A percentile compares a stretch with the other conserved stretches of the same genome.
Evolutionary conservation across 495 filamentous ascomycete species (phyloP).

Genomic region (Podospora didyma): DNA sequence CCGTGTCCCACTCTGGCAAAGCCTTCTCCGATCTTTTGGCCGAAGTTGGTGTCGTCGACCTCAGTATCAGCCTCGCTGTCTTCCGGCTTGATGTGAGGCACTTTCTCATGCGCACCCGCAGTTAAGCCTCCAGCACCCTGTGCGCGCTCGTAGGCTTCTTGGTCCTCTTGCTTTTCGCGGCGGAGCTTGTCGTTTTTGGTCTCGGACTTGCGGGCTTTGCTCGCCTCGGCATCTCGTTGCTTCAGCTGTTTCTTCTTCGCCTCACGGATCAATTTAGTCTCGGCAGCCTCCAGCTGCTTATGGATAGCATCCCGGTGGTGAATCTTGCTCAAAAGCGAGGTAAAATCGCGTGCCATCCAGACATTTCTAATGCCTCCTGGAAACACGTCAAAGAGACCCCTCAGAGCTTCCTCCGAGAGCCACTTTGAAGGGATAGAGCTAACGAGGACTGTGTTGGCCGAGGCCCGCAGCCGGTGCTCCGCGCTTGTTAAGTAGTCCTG

Average conservation of each 20-base stretch:
- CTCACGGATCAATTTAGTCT: conserved; percentile 75
- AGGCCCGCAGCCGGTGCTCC: conserved; percentile 90
- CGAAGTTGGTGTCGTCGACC: neutral
- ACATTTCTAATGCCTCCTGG: conserved; percentile 94
- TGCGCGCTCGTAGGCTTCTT: conserved; percentile 56
- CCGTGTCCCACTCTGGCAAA: conserved; percentile 34
- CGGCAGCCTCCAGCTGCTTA: conserved; percentile 68
- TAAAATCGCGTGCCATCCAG: conserved; percentile 92
- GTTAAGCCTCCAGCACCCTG: conserved; percentile 66
- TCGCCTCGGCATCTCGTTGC: conserved; percentile 58
- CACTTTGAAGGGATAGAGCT: conserved; percentile 85
- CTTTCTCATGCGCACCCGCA: conserved; percentile 78
- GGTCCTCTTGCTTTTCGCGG: conserved; percentile 48
- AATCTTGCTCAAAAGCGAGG: conserved; percentile 83
- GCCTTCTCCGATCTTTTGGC: conserved; percentile 22
- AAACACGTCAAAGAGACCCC: conserved; percentile 91
- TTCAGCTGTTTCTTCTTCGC: conserved; percentile 75
- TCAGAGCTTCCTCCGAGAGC: conserved; percentile 75
- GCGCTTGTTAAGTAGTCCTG: conserved; percentile 95
- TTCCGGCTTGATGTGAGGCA: conserved; percentile 59
- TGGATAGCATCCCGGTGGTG: conserved; percentile 70
- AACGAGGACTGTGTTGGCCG: conserved; percentile 91
- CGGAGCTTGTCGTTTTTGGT: conserved; percentile 48
- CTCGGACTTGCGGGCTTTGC: conserved; percentile 42
- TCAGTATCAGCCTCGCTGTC: no score